These are phyloP conservation scores for Heterobasidion irregulare DNA, from an alignment of 1,284 basidiomycete genomes.

Conservation along the genomic window DNA sequence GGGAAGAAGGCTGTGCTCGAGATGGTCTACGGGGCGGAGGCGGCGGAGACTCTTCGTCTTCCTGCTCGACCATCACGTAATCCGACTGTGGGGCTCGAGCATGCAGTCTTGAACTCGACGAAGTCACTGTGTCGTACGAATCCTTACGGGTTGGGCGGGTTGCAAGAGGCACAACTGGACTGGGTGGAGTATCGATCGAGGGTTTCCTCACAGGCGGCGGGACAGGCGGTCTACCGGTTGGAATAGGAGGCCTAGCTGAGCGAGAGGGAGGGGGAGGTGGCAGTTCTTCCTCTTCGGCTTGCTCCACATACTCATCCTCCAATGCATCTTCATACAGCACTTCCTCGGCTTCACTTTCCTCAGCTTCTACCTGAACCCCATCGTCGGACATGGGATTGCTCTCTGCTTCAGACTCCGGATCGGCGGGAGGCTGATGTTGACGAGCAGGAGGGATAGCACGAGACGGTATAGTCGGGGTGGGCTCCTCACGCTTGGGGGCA, in stretches of 20 bases:
- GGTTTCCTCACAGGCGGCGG: conserved; percentile 1
- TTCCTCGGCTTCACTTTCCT: conserved; percentile 64
- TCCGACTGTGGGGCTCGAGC: conserved; percentile 11
- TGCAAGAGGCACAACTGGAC: conserved; percentile 1
- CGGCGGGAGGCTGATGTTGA: conserved; percentile 21
- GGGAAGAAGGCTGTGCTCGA: conserved; percentile 25
- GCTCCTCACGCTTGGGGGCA: conserved; percentile 4
- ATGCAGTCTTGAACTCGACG: conserved; percentile 9
- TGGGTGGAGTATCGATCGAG: conserved; percentile 1
- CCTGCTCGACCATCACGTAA: conserved; percentile 20
- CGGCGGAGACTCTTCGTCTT: conserved; percentile 23
- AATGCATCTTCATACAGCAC: conserved; percentile 42
- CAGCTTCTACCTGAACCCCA: conserved; percentile 51
- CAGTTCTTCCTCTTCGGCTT: conserved; percentile 40
- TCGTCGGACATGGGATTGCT: conserved; percentile 43
- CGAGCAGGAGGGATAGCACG: conserved; percentile 26
- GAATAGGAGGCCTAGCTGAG: conserved; percentile 16
- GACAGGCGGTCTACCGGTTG: conserved; percentile 7
- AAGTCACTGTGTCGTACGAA: conserved; percentile 11
- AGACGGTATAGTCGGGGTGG: not conserved
- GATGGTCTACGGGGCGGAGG: conserved; percentile 36
- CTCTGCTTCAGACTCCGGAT: conserved; percentile 35
- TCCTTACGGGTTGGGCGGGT: conserved; percentile 5
- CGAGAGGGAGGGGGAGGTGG: conserved; percentile 35
- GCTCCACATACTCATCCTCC: conserved; percentile 27